A percentile compares a stretch with the other conserved stretches of the same genome.
These are phyloP conservation scores for Citrus inodora DNA, from an alignment of 345 rosid genomes.

Conservation along the genomic window DNA sequence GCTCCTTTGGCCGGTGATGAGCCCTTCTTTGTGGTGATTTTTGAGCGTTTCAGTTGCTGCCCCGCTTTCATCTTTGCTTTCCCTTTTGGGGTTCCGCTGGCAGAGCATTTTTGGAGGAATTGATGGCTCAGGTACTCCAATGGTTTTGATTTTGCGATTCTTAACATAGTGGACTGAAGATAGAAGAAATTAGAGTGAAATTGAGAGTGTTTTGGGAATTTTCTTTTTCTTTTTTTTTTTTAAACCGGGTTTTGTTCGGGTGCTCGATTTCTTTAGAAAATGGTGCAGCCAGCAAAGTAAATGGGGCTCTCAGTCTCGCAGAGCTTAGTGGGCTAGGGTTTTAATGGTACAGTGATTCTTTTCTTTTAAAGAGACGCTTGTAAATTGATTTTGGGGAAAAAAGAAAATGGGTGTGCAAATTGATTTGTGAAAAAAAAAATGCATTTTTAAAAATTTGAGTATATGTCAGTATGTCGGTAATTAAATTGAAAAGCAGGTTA, in stretches of 20 bases:
- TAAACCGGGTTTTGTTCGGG: neutral
- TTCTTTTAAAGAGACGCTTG: neutral
- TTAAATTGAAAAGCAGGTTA: no score
- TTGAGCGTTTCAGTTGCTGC: conserved; percentile 45
- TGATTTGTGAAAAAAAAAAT: neutral
- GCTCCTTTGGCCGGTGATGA: conserved; percentile 26
- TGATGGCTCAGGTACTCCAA: conserved; percentile 25
- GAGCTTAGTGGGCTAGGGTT: neutral
- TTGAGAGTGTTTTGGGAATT: neutral
- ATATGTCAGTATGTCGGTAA: no score
- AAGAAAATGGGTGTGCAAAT: neutral
- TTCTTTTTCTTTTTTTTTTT: no score
- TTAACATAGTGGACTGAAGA: conserved; percentile 24
- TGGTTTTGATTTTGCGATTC: conserved; percentile 26
- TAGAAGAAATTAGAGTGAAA: neutral
- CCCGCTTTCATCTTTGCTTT: conserved; percentile 49
- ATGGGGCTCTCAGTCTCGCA: neutral
- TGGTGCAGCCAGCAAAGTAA: neutral
- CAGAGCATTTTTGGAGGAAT: conserved; percentile 48
- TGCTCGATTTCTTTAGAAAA: neutral
- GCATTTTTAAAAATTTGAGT: no score
- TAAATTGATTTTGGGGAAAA: neutral
- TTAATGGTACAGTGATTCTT: neutral
- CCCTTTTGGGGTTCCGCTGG: conserved; percentile 68
- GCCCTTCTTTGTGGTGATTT: conserved; percentile 53